These are phyloP conservation scores for Calonectria ilicicola DNA, from an alignment of 2,329 filamentous ascomycete genomes.

Conservation along the genomic window DNA sequence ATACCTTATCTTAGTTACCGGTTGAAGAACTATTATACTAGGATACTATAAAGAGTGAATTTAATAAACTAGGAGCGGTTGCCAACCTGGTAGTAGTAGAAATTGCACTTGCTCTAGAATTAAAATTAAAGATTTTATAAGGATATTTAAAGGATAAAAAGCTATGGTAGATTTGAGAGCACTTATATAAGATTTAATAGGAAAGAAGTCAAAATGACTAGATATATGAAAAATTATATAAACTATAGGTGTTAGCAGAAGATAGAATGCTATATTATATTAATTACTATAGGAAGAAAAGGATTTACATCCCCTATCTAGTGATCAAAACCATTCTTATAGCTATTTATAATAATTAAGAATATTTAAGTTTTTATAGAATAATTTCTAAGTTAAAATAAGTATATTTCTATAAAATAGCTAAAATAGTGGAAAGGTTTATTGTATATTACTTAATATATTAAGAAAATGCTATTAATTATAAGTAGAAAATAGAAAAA, in stretches of 20 bases:
- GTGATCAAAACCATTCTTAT: neutral
- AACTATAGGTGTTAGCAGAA: neutral
- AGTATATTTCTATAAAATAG: neutral
- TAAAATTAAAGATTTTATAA: neutral
- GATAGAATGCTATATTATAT: neutral
- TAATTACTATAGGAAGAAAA: neutral
- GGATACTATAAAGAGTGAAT: neutral
- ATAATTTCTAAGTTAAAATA: neutral
- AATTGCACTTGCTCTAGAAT: neutral
- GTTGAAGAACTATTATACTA: neutral
- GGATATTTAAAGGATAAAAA: neutral
- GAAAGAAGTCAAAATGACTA: too few relatives aligned
- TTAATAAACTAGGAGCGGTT: neutral
- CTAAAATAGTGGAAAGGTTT: neutral
- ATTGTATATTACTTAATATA: neutral
- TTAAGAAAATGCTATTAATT: neutral
- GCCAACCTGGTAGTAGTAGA: neutral
- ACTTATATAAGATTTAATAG: neutral
- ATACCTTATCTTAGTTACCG: neutral
- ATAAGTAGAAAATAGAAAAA: neutral
- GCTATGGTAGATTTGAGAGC: neutral
- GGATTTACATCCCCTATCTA: neutral
- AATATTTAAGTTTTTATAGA: neutral
- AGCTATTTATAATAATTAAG: neutral
- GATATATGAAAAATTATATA: neutral